Base-by-base conservation (phyloP, 2,329 filamentous ascomycete genomes). In the Whalleya microplaca region DNA sequence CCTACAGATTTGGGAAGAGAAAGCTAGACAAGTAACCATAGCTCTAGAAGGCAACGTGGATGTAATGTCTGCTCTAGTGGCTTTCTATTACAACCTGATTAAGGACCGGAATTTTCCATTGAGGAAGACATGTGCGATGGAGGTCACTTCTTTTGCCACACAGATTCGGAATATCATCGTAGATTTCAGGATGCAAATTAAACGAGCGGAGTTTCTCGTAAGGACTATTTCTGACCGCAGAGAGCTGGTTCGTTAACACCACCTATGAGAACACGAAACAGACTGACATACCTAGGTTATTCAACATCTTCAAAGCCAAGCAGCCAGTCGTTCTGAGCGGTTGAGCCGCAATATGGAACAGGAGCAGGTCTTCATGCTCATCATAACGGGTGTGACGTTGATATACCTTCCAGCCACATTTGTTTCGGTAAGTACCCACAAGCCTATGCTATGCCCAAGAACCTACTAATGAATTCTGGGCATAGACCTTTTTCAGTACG, bases 1-100 rank as follows among this genome's bases (percentile, higher is more conserved):
- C 14, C 51, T 78, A 12, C 76, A 78, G 50, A 65, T 59, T 40
- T 70, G 69, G 41, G 70, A 76, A 58, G 77, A 80, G 19, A 69
- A 70, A 46, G 65, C 68, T 1, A 73, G 69, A 32, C 69, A 74
- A 32, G 70, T 66, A 0, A 65, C 73, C 19, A 73, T 75, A 63
- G 62, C 73, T 1, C 54, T 78, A 2, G 66, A 76, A 20, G 64
- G 71, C 0, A 79, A 80, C 53, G 56, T 68, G 2, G 69, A 75
- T 29, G 67, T 79, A 2, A 64, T 79, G 7, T 58, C 53, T 5
- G 66, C 66, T 0, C 56, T 75, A 10, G 41, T 54, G 16, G 56
- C 55, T 1, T 75, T 72, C 37, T 75, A 75, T 53, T 43, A 48
- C 9, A 27, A 56, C 3, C 46, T 73, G 8, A 44, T 47, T 2